These are phyloP conservation scores for Nakazawaea ernobii DNA, from an alignment of 805 yeast species.

Conservation along the genomic window DNA sequence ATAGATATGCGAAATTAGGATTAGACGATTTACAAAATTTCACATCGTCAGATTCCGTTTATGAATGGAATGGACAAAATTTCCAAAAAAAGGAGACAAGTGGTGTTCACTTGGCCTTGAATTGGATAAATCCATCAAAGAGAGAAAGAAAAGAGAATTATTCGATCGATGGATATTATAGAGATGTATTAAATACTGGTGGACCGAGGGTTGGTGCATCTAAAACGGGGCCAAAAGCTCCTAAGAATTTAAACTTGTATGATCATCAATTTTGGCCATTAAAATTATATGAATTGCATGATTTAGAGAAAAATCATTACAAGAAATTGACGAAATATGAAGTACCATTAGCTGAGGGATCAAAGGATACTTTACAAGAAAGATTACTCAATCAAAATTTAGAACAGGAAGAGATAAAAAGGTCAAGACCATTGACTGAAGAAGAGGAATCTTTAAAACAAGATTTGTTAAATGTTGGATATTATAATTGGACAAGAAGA, in stretches of 20 bases:
- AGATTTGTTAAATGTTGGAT: slow-evolving; percentile 61
- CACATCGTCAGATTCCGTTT: slow-evolving; percentile 62
- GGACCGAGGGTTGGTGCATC: slow-evolving; percentile 47
- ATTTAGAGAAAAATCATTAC: slow-evolving; percentile 72
- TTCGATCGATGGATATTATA: slow-evolving; percentile 72
- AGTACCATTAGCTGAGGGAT: slow-evolving; percentile 58
- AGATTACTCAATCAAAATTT: slow-evolving; percentile 41
- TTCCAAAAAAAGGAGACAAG: slow-evolving; percentile 60
- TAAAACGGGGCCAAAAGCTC: slow-evolving; percentile 54
- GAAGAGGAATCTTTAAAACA: slow-evolving; percentile 68
- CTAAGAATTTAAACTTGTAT: slow-evolving; percentile 73
- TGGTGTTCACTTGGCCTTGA: slow-evolving; percentile 36
- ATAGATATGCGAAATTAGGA: slow-evolving; percentile 62
- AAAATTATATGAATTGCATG: slow-evolving; percentile 69
- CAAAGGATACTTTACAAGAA: slow-evolving; percentile 26
- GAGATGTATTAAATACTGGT: slow-evolving; percentile 56
- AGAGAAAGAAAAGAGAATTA: slow-evolving; percentile 82
- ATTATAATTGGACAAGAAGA: slow-evolving; percentile 75
- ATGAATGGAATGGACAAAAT: slow-evolving; percentile 85
- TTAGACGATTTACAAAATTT: slow-evolving; percentile 75
- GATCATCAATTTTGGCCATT: slow-evolving; percentile 90
- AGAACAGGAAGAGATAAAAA: slow-evolving; percentile 68
- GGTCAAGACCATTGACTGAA: slow-evolving; percentile 75
- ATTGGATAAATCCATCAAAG: slow-evolving; percentile 83
- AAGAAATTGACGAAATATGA: slow-evolving; percentile 61